Percentiles rank a stretch among this genome's conserved stretches.
Conservation (phyloP, 768 basidiomycete species). For the Lentinula sp. region DNA sequence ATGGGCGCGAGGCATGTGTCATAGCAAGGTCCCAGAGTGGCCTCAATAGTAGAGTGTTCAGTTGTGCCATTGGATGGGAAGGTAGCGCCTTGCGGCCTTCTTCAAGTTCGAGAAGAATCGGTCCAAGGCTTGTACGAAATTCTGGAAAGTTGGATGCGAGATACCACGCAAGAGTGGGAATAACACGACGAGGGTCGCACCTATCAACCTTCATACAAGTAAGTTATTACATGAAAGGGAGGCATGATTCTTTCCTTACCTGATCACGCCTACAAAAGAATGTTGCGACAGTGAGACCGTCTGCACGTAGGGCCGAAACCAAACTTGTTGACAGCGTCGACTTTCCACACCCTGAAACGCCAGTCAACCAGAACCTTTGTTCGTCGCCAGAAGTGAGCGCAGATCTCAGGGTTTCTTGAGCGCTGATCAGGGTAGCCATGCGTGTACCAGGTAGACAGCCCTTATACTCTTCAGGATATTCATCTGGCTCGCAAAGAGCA, state of each 20-base stretch:
- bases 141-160: not conserved
- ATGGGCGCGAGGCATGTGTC: not conserved
- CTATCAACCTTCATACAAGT: not conserved
- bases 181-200: not conserved
- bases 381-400: not conserved
- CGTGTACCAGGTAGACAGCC: not conserved
- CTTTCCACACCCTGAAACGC: not conserved
- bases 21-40: not conserved
- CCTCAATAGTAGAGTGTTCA: not conserved
- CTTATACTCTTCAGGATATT: not conserved
- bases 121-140: not conserved
- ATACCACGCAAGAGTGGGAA: not conserved
- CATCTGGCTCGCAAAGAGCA: not conserved
- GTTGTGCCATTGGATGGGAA: not conserved
- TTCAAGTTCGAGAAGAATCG: not conserved
- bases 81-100: not conserved
- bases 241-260: not conserved
- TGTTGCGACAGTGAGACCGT: not conserved
- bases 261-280: constrained; percentile 2
- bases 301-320: not conserved
- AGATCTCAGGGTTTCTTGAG: not conserved
- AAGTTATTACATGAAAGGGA: no score
- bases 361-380: not conserved
- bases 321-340: not conserved
- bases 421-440: not conserved